Conservation (phyloP, 2,329 filamentous ascomycete genomes). For the Fusarium sp. region DNA sequence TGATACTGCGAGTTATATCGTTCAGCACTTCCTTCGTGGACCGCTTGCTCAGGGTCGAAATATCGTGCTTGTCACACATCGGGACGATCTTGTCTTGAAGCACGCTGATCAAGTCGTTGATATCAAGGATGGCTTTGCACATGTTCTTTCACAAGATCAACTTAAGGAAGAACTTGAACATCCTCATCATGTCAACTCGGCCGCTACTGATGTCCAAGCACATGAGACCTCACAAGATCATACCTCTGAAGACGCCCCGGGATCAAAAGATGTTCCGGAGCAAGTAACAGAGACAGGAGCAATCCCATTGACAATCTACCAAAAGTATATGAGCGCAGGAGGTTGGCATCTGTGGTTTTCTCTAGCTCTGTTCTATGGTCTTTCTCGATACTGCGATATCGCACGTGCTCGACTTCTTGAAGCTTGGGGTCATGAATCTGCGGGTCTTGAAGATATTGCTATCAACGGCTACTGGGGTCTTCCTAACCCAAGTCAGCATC, state of each 20-base stretch:
- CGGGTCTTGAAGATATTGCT: slow-evolving; percentile 32
- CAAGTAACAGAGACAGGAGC: slow-evolving; percentile 67
- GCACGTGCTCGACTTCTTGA: slow-evolving; percentile 85
- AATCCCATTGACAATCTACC: slow-evolving; percentile 81
- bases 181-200: slow-evolving; percentile 50
- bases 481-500: slow-evolving; percentile 74
- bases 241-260: slow-evolving; percentile 38
- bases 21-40: slow-evolving; percentile 71
- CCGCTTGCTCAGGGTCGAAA: slow-evolving; percentile 72
- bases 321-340: slow-evolving; percentile 86
- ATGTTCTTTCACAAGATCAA: slow-evolving; percentile 60
- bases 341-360: slow-evolving; percentile 78
- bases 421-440: slow-evolving; percentile 78
- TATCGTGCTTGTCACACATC: slow-evolving; percentile 82
- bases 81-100: slow-evolving; percentile 80
- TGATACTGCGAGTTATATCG: slow-evolving; percentile 68
- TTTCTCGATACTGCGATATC: slow-evolving; percentile 74
- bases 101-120: slow-evolving; percentile 80
- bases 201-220: slow-evolving; percentile 27
- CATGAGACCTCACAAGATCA: slow-evolving; percentile 50
- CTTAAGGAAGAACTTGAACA: slow-evolving; percentile 55
- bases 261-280: slow-evolving; percentile 48
- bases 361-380: slow-evolving; percentile 70
- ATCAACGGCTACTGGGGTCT: slow-evolving; percentile 48
- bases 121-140: slow-evolving; percentile 70